These are phyloP conservation scores for Suhomyces coccinellae DNA, from an alignment of 1,139 yeast genomes.

Conservation along the genomic window DNA sequence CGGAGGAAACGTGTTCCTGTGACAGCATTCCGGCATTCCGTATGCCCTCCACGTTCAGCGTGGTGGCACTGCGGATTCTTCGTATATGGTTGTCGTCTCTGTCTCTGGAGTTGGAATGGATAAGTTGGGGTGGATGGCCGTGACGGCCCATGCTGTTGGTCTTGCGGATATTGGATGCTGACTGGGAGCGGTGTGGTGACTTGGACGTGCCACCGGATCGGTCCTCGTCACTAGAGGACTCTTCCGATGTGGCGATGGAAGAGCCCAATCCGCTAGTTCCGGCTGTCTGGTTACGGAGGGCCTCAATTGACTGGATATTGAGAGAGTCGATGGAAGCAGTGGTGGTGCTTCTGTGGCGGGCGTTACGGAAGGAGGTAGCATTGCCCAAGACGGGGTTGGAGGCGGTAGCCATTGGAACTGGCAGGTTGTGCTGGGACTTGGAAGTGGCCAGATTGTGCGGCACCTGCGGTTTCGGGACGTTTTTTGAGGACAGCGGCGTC, in stretches of 20 bases:
- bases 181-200: constrained; percentile 5
- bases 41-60: constrained; percentile 6
- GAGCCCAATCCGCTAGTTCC: constrained; percentile 1
- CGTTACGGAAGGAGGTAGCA: neutral
- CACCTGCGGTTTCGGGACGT: neutral
- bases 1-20: neutral
- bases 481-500: neutral
- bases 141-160: constrained; percentile 6
- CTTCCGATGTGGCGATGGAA: constrained; percentile 4
- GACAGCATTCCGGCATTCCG: constrained; percentile 1
- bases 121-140: too few species aligned
- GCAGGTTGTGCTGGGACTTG: neutral
- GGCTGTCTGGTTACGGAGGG: constrained; percentile 5
- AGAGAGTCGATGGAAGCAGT: constrained; percentile 24
- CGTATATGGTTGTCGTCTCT: constrained; percentile 7
- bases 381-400: neutral
- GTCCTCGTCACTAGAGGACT: constrained; percentile 8
- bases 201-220: too few species aligned
- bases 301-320: constrained; percentile 21
- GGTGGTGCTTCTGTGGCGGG: constrained; percentile 20
- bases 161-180: constrained; percentile 5
- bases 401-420: neutral
- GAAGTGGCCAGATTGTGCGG: neutral
- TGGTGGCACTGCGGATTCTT: constrained; percentile 15
- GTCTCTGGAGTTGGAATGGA: neutral